These are phyloP conservation scores for Amoebophrya sp. DNA, from an alignment of 169 alveolate species.

Conservation along the genomic window DNA sequence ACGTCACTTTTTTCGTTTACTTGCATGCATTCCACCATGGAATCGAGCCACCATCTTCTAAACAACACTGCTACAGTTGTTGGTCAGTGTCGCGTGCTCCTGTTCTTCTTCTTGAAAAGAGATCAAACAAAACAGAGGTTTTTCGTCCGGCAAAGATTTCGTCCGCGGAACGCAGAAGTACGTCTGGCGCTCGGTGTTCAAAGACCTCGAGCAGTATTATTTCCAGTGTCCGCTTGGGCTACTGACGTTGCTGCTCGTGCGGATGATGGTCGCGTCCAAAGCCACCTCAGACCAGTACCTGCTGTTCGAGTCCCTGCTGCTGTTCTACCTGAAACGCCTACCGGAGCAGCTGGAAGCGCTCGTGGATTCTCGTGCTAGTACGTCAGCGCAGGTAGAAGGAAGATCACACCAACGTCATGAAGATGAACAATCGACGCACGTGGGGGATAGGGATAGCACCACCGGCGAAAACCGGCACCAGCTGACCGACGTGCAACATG, in stretches of 20 bases:
- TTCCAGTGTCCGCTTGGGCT: not conserved
- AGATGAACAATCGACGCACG: not conserved
- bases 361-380: no score
- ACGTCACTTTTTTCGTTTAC: no score
- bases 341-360: not conserved
- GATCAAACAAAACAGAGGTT: not conserved
- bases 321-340: not conserved
- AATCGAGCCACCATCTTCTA: no score
- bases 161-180: conserved; percentile 10
- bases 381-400: no score
- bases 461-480: not conserved
- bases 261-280: not conserved
- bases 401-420: no score
- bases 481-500: no score
- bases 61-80: no score
- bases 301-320: not conserved
- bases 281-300: conserved; percentile 5
- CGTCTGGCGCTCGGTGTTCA: not conserved
- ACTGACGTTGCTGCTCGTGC: not conserved
- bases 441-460: not conserved
- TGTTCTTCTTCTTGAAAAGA: no score
- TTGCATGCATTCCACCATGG: no score
- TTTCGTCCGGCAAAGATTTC: not conserved
- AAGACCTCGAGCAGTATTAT: not conserved
- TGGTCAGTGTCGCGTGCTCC: no score